phyloP scores from a whole-genome alignment of 225 moss, liverwort and hornwort genomes.

The Pleurozium schreberi region DNA sequence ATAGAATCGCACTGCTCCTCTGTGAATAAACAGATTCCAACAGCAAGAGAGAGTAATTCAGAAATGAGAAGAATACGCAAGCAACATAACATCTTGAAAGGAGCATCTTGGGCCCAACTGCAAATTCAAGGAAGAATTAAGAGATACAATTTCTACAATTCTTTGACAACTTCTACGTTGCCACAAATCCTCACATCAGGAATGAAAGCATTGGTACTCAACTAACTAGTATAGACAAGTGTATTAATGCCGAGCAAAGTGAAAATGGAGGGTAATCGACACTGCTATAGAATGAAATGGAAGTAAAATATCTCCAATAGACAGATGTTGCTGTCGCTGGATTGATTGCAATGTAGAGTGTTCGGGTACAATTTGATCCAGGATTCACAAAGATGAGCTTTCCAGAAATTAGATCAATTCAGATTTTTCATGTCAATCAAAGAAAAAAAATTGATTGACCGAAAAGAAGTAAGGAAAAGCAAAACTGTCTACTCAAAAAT shows the following conservation, averaged over 20 bases:
- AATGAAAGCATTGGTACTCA: neutral
- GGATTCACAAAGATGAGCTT: neutral
- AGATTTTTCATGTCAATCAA: neutral
- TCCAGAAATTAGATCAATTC: neutral
- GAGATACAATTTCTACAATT: neutral
- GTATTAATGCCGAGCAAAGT: neutral
- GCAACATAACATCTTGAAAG: neutral
- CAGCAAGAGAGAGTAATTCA: neutral
- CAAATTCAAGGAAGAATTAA: neutral
- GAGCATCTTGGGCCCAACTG: neutral
- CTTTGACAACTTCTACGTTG: neutral
- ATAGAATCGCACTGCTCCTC: conserved; percentile 91
- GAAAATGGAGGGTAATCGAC: neutral
- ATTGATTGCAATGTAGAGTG: neutral
- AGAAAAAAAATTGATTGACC: neutral
- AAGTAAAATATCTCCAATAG: neutral
- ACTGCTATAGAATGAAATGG: neutral
- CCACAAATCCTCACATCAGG: neutral
- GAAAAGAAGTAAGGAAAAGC: neutral
- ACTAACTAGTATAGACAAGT: neutral
- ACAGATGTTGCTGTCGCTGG: neutral
- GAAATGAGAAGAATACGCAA: neutral
- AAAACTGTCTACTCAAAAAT: neutral
- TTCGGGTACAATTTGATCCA: neutral
- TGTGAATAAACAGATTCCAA: conserved; percentile 7